phyloP scores from a whole-genome alignment of 2,329 filamentous ascomycete genomes.

The Colletotrichum destructivum region DNA sequence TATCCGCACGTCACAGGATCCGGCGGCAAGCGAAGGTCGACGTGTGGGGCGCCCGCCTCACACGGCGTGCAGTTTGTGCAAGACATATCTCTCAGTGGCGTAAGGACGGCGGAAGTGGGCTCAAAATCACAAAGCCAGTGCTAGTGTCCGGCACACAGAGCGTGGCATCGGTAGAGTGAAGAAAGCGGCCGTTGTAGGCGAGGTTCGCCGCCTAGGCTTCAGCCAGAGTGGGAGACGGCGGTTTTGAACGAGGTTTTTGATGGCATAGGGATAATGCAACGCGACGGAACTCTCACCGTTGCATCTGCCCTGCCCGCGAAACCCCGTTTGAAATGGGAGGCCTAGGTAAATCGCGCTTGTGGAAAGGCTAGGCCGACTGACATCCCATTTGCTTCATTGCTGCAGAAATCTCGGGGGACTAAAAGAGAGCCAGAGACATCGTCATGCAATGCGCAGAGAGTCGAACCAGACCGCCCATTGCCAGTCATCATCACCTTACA shows the following conservation, averaged over 20 bases:
- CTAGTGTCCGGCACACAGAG: too few species aligned
- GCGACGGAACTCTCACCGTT: constrained; percentile 9
- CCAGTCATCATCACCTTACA: too few species aligned
- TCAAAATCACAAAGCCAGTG: too few species aligned
- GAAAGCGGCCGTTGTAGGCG: background rate
- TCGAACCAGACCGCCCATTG: constrained; percentile 3
- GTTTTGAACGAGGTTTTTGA: constrained; percentile 17
- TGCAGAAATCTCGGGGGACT: background rate
- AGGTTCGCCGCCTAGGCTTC: constrained; percentile 24
- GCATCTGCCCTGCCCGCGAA: constrained; percentile 15
- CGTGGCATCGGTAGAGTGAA: background rate
- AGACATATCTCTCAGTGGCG: background rate
- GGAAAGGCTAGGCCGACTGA: background rate
- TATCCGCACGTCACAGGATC: constrained; percentile 1
- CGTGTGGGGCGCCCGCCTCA: background rate
- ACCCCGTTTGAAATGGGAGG: background rate
- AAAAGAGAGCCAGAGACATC: background rate
- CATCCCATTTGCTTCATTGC: background rate
- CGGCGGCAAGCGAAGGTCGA: background rate
- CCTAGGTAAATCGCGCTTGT: background rate
- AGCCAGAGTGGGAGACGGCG: constrained; percentile 28
- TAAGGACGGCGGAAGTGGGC: background rate
- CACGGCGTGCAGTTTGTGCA: background rate
- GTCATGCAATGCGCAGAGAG: background rate
- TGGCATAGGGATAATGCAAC: constrained; percentile 17